Percentiles rank a stretch among this genome's conserved stretches.
These are phyloP conservation scores for Suillus americanus DNA, from an alignment of 768 basidiomycete genomes.

Conservation along the genomic window DNA sequence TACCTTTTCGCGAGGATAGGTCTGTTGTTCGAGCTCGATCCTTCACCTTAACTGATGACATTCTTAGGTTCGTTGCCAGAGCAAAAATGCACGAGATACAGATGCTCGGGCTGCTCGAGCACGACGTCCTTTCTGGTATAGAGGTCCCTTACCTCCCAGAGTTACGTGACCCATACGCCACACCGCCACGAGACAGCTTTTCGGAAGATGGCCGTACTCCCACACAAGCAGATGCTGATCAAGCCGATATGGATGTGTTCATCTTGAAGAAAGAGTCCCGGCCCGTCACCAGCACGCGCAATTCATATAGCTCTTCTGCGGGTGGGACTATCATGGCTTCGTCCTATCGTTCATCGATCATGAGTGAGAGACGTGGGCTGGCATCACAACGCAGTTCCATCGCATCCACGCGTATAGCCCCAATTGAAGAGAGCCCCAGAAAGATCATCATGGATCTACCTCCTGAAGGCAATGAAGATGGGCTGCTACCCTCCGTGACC, in stretches of 20 bases:
- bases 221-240: conserved; percentile 60
- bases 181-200: conserved; percentile 33
- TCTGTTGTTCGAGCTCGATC: conserved; percentile 25
- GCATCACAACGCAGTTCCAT: conserved; percentile 51
- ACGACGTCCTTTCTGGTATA: conserved; percentile 87
- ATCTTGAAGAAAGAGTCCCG: conserved; percentile 43
- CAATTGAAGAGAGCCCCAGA: conserved; percentile 74
- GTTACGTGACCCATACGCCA: conserved; percentile 29
- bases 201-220: conserved; percentile 37
- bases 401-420: conserved; percentile 46
- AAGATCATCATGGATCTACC: conserved; percentile 52
- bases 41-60: background rate
- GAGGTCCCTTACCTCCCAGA: conserved; percentile 78
- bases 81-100: conserved; percentile 98
- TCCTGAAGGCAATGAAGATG: conserved; percentile 36
- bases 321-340: conserved; percentile 36
- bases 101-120: conserved; percentile 89
- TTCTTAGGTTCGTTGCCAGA: conserved; percentile 79
- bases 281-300: conserved; percentile 29
- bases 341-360: conserved; percentile 33
- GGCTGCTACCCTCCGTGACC: conserved; percentile 31
- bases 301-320: conserved; percentile 42
- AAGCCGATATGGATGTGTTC: conserved; percentile 75
- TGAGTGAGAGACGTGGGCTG: conserved; percentile 39
- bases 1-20: conserved; percentile 81